These are phyloP conservation scores for Tricholoma matsutake DNA, from an alignment of 768 basidiomycete species.

Conservation along the genomic window DNA sequence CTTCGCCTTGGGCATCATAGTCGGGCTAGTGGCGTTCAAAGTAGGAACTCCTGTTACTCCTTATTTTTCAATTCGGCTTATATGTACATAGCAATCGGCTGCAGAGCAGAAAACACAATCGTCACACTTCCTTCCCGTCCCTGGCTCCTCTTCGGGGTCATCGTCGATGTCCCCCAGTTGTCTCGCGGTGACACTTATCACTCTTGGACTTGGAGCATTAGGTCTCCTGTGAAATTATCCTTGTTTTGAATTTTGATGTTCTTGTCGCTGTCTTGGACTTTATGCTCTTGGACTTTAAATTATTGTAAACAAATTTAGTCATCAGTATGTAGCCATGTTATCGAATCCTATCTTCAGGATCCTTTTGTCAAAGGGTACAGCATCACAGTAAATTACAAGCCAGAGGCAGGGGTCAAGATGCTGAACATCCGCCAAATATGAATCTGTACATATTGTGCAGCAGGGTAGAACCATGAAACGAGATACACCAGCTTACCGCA, in stretches of 20 bases:
- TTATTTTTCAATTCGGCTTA: not conserved
- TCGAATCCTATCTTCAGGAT: not conserved
- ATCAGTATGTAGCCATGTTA: not conserved
- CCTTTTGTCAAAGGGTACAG: too few species aligned
- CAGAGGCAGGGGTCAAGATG: too few species aligned
- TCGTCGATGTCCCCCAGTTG: constrained; percentile 23
- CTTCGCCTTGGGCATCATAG: constrained; percentile 72
- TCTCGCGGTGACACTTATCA: constrained; percentile 16
- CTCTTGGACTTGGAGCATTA: constrained; percentile 13
- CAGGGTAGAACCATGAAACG: not conserved
- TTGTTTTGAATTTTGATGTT: not conserved
- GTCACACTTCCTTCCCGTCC: constrained; percentile 57
- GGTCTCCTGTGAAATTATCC: not conserved
- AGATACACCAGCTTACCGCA: not conserved
- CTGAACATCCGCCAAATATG: too few species aligned
- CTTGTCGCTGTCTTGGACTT: not conserved
- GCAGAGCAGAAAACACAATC: constrained; percentile 31
- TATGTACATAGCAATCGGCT: constrained; percentile 47
- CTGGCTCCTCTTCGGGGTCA: constrained; percentile 43
- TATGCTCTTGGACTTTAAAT: not conserved
- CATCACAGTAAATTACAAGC: too few species aligned
- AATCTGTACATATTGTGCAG: too few species aligned
- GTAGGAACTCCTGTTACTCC: constrained; percentile 32
- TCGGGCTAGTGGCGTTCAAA: constrained; percentile 82
- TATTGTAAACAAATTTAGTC: not conserved